Evolutionary conservation across 1,139 yeast species (phyloP).

Genomic region (Hansenula lynferdii): DNA sequence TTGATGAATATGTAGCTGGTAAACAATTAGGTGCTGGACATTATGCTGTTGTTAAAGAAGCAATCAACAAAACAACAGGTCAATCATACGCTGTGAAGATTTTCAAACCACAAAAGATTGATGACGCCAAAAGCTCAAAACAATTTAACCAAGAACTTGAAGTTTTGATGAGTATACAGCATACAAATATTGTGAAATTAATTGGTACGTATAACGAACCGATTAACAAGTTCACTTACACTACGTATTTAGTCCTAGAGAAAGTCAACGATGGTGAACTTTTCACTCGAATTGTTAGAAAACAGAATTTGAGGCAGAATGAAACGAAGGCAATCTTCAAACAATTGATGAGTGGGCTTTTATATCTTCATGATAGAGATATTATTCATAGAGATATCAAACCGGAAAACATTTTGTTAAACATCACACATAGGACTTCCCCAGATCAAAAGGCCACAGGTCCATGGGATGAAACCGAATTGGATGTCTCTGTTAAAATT

Average conservation of each 20-base stretch:
- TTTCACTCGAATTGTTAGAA: slow-evolving; percentile 63
- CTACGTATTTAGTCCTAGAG: slow-evolving; percentile 67
- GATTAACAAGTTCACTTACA: slow-evolving; percentile 43
- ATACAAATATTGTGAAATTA: slow-evolving; percentile 65
- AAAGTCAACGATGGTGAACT: slow-evolving; percentile 72
- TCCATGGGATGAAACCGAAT: slow-evolving; percentile 70
- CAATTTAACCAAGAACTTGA: slow-evolving; percentile 66
- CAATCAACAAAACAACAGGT: slow-evolving; percentile 52
- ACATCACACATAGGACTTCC: slow-evolving; percentile 43
- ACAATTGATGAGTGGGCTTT: slow-evolving; percentile 59
- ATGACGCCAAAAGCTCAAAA: slow-evolving; percentile 38
- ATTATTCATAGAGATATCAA: slow-evolving; percentile 76
- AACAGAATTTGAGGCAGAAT: slow-evolving; percentile 52
- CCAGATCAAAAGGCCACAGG: slow-evolving; percentile 43
- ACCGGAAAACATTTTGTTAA: slow-evolving; percentile 70
- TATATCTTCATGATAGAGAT: slow-evolving; percentile 55
- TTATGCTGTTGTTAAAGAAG: slow-evolving; percentile 74
- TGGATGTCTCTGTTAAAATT: slow-evolving; percentile 61
- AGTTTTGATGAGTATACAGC: slow-evolving; percentile 59
- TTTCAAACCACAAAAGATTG: slow-evolving; percentile 62
- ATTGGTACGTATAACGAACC: slow-evolving; percentile 70
- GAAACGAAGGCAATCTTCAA: slow-evolving; percentile 59
- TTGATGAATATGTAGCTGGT: slow-evolving; percentile 58
- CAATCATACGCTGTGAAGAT: slow-evolving; percentile 67
- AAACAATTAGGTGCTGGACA: slow-evolving; percentile 70